Evolutionary conservation across 1,284 basidiomycete genomes (phyloP).

Genomic region (Meira nashicola): DNA sequence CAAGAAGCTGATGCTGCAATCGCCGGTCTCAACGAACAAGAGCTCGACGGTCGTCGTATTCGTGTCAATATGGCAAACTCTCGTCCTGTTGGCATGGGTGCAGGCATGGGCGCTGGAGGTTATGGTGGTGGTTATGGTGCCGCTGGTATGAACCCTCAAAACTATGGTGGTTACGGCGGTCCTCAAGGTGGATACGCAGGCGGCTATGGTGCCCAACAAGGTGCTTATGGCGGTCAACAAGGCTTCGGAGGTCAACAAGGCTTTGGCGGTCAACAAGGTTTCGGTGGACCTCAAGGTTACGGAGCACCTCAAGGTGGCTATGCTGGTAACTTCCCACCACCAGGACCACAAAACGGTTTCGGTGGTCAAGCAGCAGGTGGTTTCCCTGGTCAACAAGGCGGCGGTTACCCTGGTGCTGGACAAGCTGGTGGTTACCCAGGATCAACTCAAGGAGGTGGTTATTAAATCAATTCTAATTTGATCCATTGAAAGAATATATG

Average conservation of each 20-base stretch:
- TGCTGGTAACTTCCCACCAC: conserved; percentile 20
- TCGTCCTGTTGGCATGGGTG: conserved; percentile 59
- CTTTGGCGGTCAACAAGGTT: conserved; percentile 34
- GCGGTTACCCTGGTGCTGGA: conserved; percentile 1
- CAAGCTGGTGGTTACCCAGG: conserved; percentile 6
- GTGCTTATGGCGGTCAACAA: conserved; percentile 30
- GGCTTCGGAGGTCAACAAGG: conserved; percentile 41
- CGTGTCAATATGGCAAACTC: conserved; percentile 89
- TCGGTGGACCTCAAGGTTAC: conserved; percentile 29
- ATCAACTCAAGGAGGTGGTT: background rate
- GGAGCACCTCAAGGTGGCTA: conserved; percentile 25
- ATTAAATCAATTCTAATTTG: background rate
- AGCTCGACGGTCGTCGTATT: conserved; percentile 87
- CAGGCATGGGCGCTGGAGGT: conserved; percentile 44
- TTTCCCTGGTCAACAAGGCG: background rate
- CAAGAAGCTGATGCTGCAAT: conserved; percentile 78
- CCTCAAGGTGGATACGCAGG: conserved; percentile 13
- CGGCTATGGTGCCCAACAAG: conserved; percentile 22
- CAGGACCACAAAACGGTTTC: conserved; percentile 17
- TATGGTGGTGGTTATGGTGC: conserved; percentile 37
- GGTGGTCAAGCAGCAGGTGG: background rate
- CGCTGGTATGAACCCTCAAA: background rate
- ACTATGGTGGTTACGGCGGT: conserved; percentile 13
- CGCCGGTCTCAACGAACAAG: conserved; percentile 74
- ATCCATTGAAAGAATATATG: too few relatives aligned